phyloP scores from a whole-genome alignment of 768 basidiomycete genomes.

The Naganishia onofrii region DNA sequence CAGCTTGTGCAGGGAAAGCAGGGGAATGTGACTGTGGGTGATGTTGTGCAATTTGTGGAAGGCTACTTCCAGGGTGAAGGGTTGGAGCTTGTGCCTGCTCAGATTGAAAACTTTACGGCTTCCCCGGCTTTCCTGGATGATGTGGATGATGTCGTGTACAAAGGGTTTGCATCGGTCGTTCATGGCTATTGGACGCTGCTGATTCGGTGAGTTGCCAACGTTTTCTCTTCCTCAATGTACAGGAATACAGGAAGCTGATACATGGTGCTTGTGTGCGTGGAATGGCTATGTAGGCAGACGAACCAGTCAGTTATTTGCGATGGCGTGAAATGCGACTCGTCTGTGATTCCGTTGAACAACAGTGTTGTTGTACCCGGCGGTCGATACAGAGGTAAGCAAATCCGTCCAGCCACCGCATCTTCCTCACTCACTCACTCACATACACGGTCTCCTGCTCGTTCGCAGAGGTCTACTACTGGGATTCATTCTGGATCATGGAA shows the following conservation, averaged over 20 bases:
- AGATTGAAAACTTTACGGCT: slow-evolving; percentile 63
- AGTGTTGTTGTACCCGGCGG: slow-evolving; percentile 86
- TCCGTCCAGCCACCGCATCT: background rate
- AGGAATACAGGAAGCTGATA: background rate
- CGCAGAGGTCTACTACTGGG: slow-evolving; percentile 54
- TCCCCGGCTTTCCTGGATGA: slow-evolving; percentile 69
- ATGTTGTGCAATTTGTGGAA: slow-evolving; percentile 68
- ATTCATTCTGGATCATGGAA: slow-evolving; percentile 78
- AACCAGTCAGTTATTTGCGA: slow-evolving; percentile 68
- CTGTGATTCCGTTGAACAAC: slow-evolving; percentile 83
- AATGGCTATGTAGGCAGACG: slow-evolving; percentile 55
- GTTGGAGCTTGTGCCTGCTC: slow-evolving; percentile 67
- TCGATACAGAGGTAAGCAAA: slow-evolving; percentile 65
- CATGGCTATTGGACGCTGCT: slow-evolving; percentile 81
- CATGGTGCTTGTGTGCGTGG: background rate
- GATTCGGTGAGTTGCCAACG: slow-evolving; percentile 57
- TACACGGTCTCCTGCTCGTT: background rate
- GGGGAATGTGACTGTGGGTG: slow-evolving; percentile 61
- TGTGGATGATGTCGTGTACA: slow-evolving; percentile 66
- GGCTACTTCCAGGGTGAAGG: slow-evolving; percentile 79
- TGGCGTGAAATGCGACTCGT: slow-evolving; percentile 67
- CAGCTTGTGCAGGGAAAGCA: slow-evolving; percentile 49
- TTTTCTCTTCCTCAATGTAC: no score
- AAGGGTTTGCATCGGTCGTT: slow-evolving; percentile 73
- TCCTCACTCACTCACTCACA: slow-evolving; percentile 20